Evolutionary conservation across 768 basidiomycete genomes (phyloP), one percentile per base, ranked within the genome.

Genomic region (Kondoa malvinella): DNA sequence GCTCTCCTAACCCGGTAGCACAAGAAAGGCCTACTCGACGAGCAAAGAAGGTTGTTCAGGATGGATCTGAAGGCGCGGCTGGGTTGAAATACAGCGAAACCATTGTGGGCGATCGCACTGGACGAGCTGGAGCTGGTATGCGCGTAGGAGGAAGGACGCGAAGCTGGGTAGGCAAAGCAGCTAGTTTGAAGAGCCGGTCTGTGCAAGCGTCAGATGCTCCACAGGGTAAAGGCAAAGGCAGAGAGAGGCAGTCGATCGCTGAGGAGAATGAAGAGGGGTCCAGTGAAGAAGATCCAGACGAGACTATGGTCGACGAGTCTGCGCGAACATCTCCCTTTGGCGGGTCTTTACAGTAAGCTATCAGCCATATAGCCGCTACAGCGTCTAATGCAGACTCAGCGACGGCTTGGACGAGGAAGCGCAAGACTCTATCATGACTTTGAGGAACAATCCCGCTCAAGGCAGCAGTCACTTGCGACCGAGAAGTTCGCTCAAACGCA

Each of bases 41-140:
- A n/a, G n/a, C n/a, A 50, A 50, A 8, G 40, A 8, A 50, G 40
- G 40, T 21, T 8, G 40, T 8, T 8, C 8, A 50, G 12, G 21
- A 50, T 21, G 40, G 40, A 50, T 21, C 12, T 8, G 8, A 50
- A 50, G 8, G 40, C 3, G 16, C 3, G 30, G 14, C 27, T 33
- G 61, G 27, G 27, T 29, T 63, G 17, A 63, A 63, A n/a, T 63
- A 63, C 61, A 29, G 26, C 26, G 26, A 63, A 29, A 63, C 61
- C 32, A 63, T 63, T 60, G 58, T 60, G 15, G 58, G 58, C 27
- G 58, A 60, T 12, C n/a, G 30, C 8, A 31, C 8, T 31, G n/a
- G 25, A 14, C 12, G 58, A 60, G 25, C 12, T 25, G 58, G 58
- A 8, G 25, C 58, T 60, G 58, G 58, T 26, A 60, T 60, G 58